Base-by-base conservation (phyloP, 371 early-diverging fungal genomes). In the Circinella umbellata region DNA sequence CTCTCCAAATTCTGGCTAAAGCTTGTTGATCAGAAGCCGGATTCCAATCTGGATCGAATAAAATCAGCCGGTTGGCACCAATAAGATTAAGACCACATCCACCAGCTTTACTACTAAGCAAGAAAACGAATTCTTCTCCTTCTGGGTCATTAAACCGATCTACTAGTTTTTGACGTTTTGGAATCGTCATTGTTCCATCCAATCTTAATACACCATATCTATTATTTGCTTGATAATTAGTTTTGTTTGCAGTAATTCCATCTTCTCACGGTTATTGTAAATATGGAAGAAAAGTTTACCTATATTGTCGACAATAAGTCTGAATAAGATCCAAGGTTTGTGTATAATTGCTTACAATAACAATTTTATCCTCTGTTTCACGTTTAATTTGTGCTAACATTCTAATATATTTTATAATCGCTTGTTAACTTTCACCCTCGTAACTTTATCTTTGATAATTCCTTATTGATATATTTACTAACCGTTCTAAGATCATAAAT, bases 1-100 rank as follows among this genome's bases (percentile, higher is more conserved):
- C 98, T 69, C 98, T 88, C 98, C 97, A 98, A 11, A 98, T 95
- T 66, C 98, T 92, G 0, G 97, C 98, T 17, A 97, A 84, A 1
- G 97, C 96, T 80, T 96, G 92, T 68, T 88, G 86, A 77, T 93
- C 91, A 3, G 86, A 82, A 42, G 95, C 93, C 47, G 95, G 95
- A 71, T 94, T 94, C 94, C 93, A 94, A 73, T 94, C 91, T 70
- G 94, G 94, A 77, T 94, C 99, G 78, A 98, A 98, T 11, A 99
- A 85, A 0, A 98, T 91, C 15, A 99, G 86, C 3, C 99, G 86
- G 75, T 97, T 98, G 35, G 99, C 99, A 3, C 99, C 99, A 70
- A 98, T 95, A 80, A 99, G 80, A 73, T 99, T 99, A 64, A 99
- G 79, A 13, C 99, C 99, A 83, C 98, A 98, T 35, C 99, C 99